Evolutionary conservation across 2,329 filamentous ascomycete species (phyloP).

Genomic region (Huntiella moniliformis): DNA sequence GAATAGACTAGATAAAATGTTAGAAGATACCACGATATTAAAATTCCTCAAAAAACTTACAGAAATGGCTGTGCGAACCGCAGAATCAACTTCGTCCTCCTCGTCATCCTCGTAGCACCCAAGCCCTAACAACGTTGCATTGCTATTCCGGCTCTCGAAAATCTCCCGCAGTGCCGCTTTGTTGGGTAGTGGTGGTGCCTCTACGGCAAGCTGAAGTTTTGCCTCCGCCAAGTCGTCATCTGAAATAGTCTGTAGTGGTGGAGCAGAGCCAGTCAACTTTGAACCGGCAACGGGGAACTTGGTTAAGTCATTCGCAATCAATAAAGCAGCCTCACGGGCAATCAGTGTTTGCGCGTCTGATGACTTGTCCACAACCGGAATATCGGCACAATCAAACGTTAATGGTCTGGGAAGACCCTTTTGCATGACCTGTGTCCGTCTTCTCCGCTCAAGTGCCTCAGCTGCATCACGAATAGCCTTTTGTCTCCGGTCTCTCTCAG

Average conservation of each 20-base stretch:
- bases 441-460: slow-evolving; percentile 60
- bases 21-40: not conserved
- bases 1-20: slow-evolving; percentile 34
- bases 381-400: slow-evolving; percentile 47
- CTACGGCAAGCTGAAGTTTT: slow-evolving; percentile 54
- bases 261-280: slow-evolving; percentile 42
- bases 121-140: slow-evolving; percentile 53
- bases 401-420: slow-evolving; percentile 60
- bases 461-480: slow-evolving; percentile 51
- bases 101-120: slow-evolving; percentile 64
- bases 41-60: slow-evolving; percentile 25
- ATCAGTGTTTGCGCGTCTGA: slow-evolving; percentile 52
- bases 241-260: slow-evolving; percentile 42
- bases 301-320: slow-evolving; percentile 67
- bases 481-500: slow-evolving; percentile 64
- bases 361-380: slow-evolving; percentile 33
- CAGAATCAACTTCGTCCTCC: slow-evolving; percentile 43
- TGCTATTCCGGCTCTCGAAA: slow-evolving; percentile 34
- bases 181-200: slow-evolving; percentile 35
- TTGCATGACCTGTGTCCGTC: slow-evolving; percentile 85
- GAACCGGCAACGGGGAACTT: slow-evolving; percentile 54
- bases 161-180: slow-evolving; percentile 32
- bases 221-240: slow-evolving; percentile 59
- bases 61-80: slow-evolving; percentile 56
- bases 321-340: slow-evolving; percentile 54